These are phyloP conservation scores for Gossypium laxum DNA, from an alignment of 441 rosid species.

Conservation along the genomic window DNA sequence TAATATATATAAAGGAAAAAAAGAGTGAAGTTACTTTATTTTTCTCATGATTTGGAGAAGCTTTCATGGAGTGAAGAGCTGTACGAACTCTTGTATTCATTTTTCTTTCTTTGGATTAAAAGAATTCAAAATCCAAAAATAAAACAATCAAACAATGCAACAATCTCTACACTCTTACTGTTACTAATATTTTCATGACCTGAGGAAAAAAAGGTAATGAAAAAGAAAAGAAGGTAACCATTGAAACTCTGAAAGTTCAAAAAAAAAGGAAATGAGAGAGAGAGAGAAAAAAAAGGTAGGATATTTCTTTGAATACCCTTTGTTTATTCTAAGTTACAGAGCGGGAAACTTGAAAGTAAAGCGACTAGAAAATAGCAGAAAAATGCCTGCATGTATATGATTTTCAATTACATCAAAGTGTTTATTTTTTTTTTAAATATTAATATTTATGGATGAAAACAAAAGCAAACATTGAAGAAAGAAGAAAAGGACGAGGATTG, in stretches of 20 bases:
- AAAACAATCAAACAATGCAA: conserved; percentile 19
- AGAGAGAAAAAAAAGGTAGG: neutral
- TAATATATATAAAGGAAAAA: conserved; percentile 7
- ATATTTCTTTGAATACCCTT: neutral
- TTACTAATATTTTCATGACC: conserved; percentile 3
- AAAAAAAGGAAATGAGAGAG: neutral
- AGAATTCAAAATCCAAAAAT: neutral
- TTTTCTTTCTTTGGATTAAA: conserved; percentile 6
- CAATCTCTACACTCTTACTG: conserved; percentile 11
- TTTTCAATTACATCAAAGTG: no score
- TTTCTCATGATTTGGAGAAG: conserved; percentile 43
- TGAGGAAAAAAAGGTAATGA: conserved; percentile 7
- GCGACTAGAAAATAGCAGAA: conserved; percentile 26
- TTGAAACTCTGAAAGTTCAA: conserved; percentile 11
- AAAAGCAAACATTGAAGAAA: conserved; percentile 15
- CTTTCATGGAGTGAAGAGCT: conserved; percentile 53
- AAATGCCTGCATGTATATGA: conserved; percentile 21
- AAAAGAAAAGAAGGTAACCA: neutral
- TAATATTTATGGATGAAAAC: conserved; percentile 20
- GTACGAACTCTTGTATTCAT: conserved; percentile 67
- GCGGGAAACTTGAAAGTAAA: conserved; percentile 68
- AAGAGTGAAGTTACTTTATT: conserved; percentile 29
- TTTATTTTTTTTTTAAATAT: neutral
- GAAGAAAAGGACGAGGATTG: conserved; percentile 36
- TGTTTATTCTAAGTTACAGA: conserved; percentile 24